phyloP scores from a whole-genome alignment of 345 rosid species.

The Eucalyptus pauciflora region DNA sequence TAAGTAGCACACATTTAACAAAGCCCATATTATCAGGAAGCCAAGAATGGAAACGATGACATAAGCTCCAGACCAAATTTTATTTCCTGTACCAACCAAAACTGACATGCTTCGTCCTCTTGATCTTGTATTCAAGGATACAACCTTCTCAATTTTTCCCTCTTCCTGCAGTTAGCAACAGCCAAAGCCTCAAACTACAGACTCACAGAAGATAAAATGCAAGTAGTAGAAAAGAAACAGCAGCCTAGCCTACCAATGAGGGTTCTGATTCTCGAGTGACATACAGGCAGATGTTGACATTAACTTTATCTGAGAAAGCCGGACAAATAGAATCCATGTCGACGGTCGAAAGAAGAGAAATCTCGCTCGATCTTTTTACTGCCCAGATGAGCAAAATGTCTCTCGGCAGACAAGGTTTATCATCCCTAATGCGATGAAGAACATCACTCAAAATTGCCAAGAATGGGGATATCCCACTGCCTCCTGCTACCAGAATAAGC shows the following conservation, averaged over 20 bases:
- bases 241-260: slow-evolving; percentile 13
- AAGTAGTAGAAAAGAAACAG: neutral
- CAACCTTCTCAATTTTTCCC: slow-evolving; percentile 1
- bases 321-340: slow-evolving; percentile 17
- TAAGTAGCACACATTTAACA: slow-evolving; percentile 13
- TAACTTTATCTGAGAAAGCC: slow-evolving; percentile 1
- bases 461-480: slow-evolving; percentile 48
- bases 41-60: slow-evolving; percentile 17
- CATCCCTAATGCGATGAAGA: slow-evolving; percentile 16
- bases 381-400: slow-evolving; percentile 30
- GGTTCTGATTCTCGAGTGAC: slow-evolving; percentile 29
- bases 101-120: slow-evolving; percentile 15
- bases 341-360: slow-evolving; percentile 19
- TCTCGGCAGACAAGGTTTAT: slow-evolving; percentile 26
- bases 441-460: slow-evolving; percentile 33
- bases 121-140: neutral
- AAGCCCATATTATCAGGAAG: slow-evolving; percentile 1
- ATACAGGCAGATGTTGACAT: slow-evolving; percentile 12
- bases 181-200: neutral
- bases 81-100: slow-evolving; percentile 28
- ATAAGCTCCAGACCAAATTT: slow-evolving; percentile 22
- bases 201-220: neutral
- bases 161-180: slow-evolving; percentile 20
- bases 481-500: slow-evolving; percentile 39
- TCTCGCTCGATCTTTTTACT: slow-evolving; percentile 20